phyloP scores from a whole-genome alignment of 192 early-diverging fungal species.

The Dissophora globulifera region DNA sequence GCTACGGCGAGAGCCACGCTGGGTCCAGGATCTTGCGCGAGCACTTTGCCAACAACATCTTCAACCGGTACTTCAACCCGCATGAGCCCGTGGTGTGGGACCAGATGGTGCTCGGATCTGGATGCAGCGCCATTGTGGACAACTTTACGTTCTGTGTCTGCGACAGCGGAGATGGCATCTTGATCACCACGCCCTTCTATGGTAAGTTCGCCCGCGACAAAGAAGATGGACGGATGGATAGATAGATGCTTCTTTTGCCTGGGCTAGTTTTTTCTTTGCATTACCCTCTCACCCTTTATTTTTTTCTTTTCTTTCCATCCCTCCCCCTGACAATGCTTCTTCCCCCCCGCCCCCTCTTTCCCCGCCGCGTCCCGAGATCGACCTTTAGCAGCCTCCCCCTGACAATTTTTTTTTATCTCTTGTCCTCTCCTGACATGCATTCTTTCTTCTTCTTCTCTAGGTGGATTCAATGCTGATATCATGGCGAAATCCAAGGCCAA shows the following conservation, averaged over 20 bases:
- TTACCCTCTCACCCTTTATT: neutral
- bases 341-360: too few relatives aligned
- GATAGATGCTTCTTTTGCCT: too few relatives aligned
- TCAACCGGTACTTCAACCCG: slow-evolving; percentile 75
- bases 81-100: slow-evolving; percentile 51
- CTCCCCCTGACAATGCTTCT: too few relatives aligned
- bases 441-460: neutral
- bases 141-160: slow-evolving; percentile 70
- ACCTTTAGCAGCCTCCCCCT: too few relatives aligned
- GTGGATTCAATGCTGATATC: slow-evolving; percentile 74
- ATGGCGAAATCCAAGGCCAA: slow-evolving; percentile 60
- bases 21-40: slow-evolving; percentile 68
- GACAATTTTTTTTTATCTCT: too few relatives aligned
- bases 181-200: slow-evolving; percentile 83
- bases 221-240: neutral
- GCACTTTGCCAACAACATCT: slow-evolving; percentile 65
- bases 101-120: slow-evolving; percentile 73
- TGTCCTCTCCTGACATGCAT: too few relatives aligned
- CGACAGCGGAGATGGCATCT: slow-evolving; percentile 76
- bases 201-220: slow-evolving; percentile 52
- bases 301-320: too few relatives aligned
- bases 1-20: slow-evolving; percentile 57
- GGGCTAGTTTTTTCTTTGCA: too few relatives aligned
- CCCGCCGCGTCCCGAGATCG: too few relatives aligned
- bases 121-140: slow-evolving; percentile 73